Percentiles rank a stretch among this genome's conserved stretches.
Conservation (phyloP, 768 basidiomycete species). For the Lactifluus echinatus region DNA sequence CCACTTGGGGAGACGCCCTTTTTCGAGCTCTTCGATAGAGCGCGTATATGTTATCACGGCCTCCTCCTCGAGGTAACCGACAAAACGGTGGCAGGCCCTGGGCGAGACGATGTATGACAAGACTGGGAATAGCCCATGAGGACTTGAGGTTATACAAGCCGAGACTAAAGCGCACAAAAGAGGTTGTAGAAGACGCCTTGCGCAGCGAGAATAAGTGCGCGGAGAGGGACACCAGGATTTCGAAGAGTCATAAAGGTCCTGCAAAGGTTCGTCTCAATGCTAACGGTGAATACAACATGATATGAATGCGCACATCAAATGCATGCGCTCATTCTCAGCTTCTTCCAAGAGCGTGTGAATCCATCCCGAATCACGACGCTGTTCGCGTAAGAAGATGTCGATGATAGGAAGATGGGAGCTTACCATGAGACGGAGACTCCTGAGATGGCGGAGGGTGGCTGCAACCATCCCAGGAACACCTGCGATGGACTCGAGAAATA, state of each 20-base stretch:
- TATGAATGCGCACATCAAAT: conserved; percentile 56
- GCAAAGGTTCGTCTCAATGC: conserved; percentile 19
- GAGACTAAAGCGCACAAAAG: conserved; percentile 50
- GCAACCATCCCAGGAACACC: conserved; percentile 97
- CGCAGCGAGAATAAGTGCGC: conserved; percentile 75
- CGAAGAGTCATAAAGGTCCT: conserved; percentile 95
- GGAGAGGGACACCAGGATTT: conserved; percentile 72
- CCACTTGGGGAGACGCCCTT: conserved; percentile 78
- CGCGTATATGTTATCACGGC: conserved; percentile 87
- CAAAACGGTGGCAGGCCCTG: conserved; percentile 79
- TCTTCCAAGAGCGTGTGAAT: conserved; percentile 91
- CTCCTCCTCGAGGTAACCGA: conserved; percentile 90
- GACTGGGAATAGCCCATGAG: conserved; percentile 34
- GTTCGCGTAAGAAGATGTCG: conserved; percentile 5
- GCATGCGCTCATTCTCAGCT: conserved; percentile 97
- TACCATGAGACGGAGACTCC: conserved; percentile 83
- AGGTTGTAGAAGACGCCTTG: conserved; percentile 89
- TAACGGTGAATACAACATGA: not conserved
- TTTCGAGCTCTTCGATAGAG: conserved; percentile 76
- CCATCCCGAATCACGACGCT: conserved; percentile 60
- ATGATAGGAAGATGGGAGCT: conserved; percentile 2
- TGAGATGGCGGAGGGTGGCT: conserved; percentile 78
- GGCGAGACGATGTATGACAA: conserved; percentile 72
- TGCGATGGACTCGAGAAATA: conserved; percentile 82
- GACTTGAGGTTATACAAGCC: not conserved